These are phyloP conservation scores for Yamadazyma siamensis DNA, from an alignment of 1,139 yeast species.

Conservation along the genomic window DNA sequence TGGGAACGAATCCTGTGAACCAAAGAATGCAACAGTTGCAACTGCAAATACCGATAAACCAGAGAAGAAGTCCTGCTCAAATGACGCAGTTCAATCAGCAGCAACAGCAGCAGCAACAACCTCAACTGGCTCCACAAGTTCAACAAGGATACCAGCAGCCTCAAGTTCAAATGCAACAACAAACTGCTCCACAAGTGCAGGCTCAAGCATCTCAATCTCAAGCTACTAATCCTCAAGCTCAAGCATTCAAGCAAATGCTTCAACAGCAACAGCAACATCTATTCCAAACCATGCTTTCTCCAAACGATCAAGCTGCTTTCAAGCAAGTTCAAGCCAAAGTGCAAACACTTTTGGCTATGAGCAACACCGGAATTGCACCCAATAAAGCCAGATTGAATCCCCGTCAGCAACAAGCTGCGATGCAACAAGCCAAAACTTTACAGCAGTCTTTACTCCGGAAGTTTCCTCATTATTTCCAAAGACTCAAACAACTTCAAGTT, in stretches of 20 bases:
- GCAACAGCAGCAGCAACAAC: slow-evolving; percentile 24
- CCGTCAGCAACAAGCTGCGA: slow-evolving; percentile 46
- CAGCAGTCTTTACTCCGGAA: slow-evolving; percentile 44
- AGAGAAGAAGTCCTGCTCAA: slow-evolving; percentile 1
- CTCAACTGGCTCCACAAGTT: slow-evolving; percentile 9
- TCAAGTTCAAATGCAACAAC: slow-evolving; percentile 21
- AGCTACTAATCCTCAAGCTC: slow-evolving; percentile 10
- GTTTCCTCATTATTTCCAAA: slow-evolving; percentile 44
- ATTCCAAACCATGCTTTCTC: slow-evolving; percentile 39
- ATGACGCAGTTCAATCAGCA: slow-evolving; percentile 1
- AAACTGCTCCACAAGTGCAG: no score
- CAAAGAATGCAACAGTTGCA: slow-evolving; percentile 18
- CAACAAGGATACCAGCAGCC: slow-evolving; percentile 3
- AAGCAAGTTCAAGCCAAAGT: slow-evolving; percentile 41
- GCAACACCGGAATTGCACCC: slow-evolving; percentile 45
- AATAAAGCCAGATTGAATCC: slow-evolving; percentile 41
- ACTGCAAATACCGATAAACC: slow-evolving; percentile 22
- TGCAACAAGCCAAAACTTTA: slow-evolving; percentile 41
- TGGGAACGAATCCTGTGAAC: slow-evolving; percentile 13
- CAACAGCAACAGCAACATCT: slow-evolving; percentile 49
- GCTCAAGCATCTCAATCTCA: slow-evolving; percentile 3
- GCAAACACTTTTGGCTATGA: slow-evolving; percentile 44
- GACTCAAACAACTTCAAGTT: slow-evolving; percentile 40
- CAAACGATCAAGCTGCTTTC: slow-evolving; percentile 44
- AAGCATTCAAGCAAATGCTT: slow-evolving; percentile 13